Percentiles rank a stretch among this genome's conserved stretches.
phyloP scores from a whole-genome alignment of 306 rosid genomes.

The Acmispon strigosus region DNA sequence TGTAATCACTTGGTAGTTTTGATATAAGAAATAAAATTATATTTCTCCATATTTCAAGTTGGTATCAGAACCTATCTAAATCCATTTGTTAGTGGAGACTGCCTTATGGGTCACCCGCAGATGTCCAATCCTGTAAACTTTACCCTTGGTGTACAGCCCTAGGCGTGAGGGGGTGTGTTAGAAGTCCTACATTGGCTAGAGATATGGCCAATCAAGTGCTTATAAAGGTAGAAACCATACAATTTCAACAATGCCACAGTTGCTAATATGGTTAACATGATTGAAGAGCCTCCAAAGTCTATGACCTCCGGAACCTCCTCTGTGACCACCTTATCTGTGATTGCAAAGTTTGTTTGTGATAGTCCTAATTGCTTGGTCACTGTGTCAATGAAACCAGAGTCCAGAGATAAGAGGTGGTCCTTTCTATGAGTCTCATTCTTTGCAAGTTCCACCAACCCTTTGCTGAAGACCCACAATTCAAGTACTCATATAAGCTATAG shows the following conservation, averaged over 20 bases:
- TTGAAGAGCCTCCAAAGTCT: constrained; percentile 55
- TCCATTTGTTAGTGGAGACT: too few relatives aligned
- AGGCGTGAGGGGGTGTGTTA: too few relatives aligned
- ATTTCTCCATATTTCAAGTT: too few relatives aligned
- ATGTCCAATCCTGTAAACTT: too few relatives aligned
- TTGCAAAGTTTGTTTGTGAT: constrained; percentile 36
- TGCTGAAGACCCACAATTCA: constrained; percentile 31
- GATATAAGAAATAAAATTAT: too few relatives aligned
- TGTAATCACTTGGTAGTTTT: too few relatives aligned
- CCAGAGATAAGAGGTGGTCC: constrained; percentile 49
- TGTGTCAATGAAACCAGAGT: constrained; percentile 47
- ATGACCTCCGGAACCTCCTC: constrained; percentile 48
- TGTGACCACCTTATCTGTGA: constrained; percentile 41
- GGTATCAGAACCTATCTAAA: too few relatives aligned
- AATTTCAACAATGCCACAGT: constrained; percentile 49
- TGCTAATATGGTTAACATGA: constrained; percentile 34
- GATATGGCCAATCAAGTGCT: too few relatives aligned
- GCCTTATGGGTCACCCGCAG: too few relatives aligned
- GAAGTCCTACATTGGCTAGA: too few relatives aligned
- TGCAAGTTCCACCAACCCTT: constrained; percentile 69
- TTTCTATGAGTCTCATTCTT: constrained; percentile 40
- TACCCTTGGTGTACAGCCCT: too few relatives aligned
- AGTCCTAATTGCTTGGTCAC: constrained; percentile 35
- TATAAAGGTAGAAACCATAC: too few relatives aligned
- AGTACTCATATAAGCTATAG: constrained; percentile 39